These are phyloP conservation scores for Globisporangium rhizosaccharum DNA, from an alignment of 352 stramenopile genomes.

Conservation along the genomic window DNA sequence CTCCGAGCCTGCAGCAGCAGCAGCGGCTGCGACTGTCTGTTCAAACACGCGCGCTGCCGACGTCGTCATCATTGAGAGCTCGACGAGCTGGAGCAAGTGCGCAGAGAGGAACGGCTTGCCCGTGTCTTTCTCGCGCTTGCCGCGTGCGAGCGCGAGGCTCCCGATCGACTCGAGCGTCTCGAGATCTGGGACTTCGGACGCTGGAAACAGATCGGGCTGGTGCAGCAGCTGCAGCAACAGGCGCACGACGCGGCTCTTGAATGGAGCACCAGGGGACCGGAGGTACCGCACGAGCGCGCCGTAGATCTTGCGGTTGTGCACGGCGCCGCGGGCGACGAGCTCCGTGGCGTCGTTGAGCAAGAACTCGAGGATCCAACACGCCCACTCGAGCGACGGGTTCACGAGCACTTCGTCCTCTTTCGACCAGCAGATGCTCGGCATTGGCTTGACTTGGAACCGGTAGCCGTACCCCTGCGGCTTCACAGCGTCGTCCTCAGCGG, in stretches of 20 bases:
- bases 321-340: conserved; percentile 52
- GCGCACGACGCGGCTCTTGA: conserved; percentile 73
- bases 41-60: conserved; percentile 33
- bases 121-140: conserved; percentile 47
- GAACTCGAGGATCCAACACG: conserved; percentile 81
- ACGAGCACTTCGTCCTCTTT: conserved; percentile 75
- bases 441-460: conserved; percentile 75
- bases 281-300: conserved; percentile 75
- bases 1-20: too few species aligned
- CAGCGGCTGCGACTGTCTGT: not conserved
- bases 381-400: conserved; percentile 78
- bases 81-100: conserved; percentile 73
- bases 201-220: conserved; percentile 48
- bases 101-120: conserved; percentile 69
- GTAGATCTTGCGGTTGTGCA: conserved; percentile 82
- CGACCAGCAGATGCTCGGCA: conserved; percentile 74
- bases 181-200: conserved; percentile 53
- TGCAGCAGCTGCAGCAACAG: conserved; percentile 76
- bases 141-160: conserved; percentile 46
- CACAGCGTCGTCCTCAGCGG: conserved; percentile 51
- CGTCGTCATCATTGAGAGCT: conserved; percentile 61
- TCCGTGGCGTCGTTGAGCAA: conserved; percentile 72
- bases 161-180: conserved; percentile 57
- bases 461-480: conserved; percentile 75
- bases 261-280: conserved; percentile 67